Conservation (phyloP, 257 asterid species). For the Petunia axillaris region DNA sequence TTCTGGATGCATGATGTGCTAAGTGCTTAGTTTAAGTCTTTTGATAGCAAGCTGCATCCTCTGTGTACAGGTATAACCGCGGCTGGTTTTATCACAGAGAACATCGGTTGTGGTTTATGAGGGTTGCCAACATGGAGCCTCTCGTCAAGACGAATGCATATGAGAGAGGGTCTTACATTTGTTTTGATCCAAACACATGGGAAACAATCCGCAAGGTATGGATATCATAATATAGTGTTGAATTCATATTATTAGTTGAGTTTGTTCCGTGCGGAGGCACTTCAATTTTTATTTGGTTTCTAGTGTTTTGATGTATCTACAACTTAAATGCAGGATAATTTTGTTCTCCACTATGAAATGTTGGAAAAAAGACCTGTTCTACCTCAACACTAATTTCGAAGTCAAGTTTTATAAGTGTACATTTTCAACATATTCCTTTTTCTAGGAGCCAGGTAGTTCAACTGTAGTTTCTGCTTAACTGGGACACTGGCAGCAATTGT, state of each 20-base stretch:
- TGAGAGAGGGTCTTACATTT: conserved; percentile 72
- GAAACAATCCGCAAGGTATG: conserved; percentile 75
- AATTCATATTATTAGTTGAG: background rate
- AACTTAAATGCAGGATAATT: conserved; percentile 62
- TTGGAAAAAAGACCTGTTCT: conserved; percentile 65
- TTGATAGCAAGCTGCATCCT: conserved; percentile 5
- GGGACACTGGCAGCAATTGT: conserved; percentile 18
- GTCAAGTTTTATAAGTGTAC: conserved; percentile 20
- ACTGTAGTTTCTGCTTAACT: conserved; percentile 22
- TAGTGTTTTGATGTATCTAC: background rate
- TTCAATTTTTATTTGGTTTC: background rate
- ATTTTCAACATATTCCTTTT: conserved; percentile 18
- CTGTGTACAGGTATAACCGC: conserved; percentile 56
- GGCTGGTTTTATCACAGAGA: conserved; percentile 91
- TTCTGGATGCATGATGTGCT: background rate
- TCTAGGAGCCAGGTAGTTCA: conserved; percentile 26
- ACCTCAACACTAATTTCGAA: conserved; percentile 41
- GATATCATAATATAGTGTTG: background rate
- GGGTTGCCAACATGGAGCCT: conserved; percentile 70
- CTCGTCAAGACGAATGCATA: conserved; percentile 59
- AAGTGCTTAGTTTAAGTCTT: background rate
- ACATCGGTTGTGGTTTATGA: conserved; percentile 64
- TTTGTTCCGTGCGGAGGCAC: background rate
- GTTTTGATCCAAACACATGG: conserved; percentile 80
- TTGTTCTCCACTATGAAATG: conserved; percentile 68